These are phyloP conservation scores for Alternaria infectoria DNA, from an alignment of 2,329 filamentous ascomycete species.

Conservation along the genomic window DNA sequence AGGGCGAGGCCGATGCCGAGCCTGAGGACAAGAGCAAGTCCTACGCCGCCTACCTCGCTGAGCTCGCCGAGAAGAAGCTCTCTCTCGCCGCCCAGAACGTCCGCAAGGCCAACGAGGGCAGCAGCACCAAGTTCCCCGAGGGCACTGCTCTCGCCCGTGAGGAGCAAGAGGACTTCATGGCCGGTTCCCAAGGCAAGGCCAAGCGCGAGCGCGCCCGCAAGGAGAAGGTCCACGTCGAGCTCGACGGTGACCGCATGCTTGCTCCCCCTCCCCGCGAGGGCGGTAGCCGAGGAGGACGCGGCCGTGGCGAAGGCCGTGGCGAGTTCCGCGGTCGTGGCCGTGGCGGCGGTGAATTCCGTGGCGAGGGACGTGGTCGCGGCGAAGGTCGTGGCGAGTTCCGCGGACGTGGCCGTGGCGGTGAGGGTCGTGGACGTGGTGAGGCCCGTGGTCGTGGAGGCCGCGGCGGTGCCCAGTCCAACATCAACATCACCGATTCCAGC, in stretches of 20 bases:
- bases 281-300: conserved; percentile 60
- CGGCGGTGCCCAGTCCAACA: conserved; percentile 46
- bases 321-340: conserved; percentile 62
- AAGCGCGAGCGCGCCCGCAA: conserved; percentile 86
- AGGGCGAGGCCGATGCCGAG: conserved; percentile 58
- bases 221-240: conserved; percentile 87
- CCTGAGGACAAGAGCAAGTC: conserved; percentile 88
- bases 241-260: conserved; percentile 71
- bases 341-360: conserved; percentile 53
- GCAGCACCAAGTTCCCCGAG: conserved; percentile 91
- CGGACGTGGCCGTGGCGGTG: conserved; percentile 54
- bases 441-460: conserved; percentile 59
- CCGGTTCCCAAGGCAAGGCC: conserved; percentile 75
- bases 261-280: conserved; percentile 60
- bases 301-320: conserved; percentile 51
- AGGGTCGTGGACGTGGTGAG: conserved; percentile 54
- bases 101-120: conserved; percentile 92
- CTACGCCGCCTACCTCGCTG: conserved; percentile 85
- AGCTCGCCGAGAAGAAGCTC: conserved; percentile 77
- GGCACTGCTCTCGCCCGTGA: conserved; percentile 70
- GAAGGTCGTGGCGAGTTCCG: conserved; percentile 56
- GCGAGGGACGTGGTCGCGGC: conserved; percentile 54
- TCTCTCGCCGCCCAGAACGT: conserved; percentile 72
- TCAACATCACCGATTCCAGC: conserved; percentile 58
- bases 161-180: conserved; percentile 75